These are phyloP conservation scores for Boletus eberwhitei DNA, from an alignment of 768 basidiomycete genomes.

Conservation along the genomic window DNA sequence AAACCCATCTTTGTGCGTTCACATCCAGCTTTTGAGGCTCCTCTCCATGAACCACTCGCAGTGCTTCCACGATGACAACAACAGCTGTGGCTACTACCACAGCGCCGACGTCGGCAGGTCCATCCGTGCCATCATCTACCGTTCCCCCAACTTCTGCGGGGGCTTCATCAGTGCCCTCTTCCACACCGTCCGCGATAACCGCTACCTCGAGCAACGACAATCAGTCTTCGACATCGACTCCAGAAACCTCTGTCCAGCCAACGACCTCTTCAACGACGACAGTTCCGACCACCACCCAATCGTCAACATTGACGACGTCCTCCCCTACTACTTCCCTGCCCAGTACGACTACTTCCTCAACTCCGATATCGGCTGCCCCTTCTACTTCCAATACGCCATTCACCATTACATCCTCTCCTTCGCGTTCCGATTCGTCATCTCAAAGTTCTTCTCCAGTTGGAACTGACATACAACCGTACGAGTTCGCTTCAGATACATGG, in stretches of 20 bases:
- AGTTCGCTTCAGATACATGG: slow-evolving; percentile 15
- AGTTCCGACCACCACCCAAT: slow-evolving; percentile 3
- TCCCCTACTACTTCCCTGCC: slow-evolving; percentile 4
- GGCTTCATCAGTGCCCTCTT: slow-evolving; percentile 6
- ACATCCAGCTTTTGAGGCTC: background rate
- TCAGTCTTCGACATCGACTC: slow-evolving; percentile 19
- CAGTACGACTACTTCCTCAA: slow-evolving; percentile 8
- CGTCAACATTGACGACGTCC: slow-evolving; percentile 10
- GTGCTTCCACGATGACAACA: slow-evolving; percentile 11
- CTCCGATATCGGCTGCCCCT: slow-evolving; percentile 15
- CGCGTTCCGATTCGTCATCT: slow-evolving; percentile 4
- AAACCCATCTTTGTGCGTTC: slow-evolving; percentile 24
- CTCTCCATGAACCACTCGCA: slow-evolving; percentile 17
- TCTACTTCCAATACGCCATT: slow-evolving; percentile 14
- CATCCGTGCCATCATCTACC: slow-evolving; percentile 8
- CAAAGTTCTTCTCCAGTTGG: slow-evolving; percentile 2
- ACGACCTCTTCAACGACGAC: slow-evolving; percentile 21
- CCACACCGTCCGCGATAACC: slow-evolving; percentile 15
- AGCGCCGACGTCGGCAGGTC: slow-evolving; percentile 12
- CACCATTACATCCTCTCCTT: slow-evolving; percentile 7
- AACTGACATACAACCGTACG: slow-evolving; percentile 21
- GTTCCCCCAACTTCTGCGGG: slow-evolving; percentile 6
- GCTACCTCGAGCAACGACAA: slow-evolving; percentile 13
- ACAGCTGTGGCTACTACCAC: slow-evolving; percentile 10
- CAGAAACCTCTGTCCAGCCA: slow-evolving; percentile 18